Evolutionary conservation across 1,284 basidiomycete species (phyloP).

Genomic region (Heterobasidion parviporum): DNA sequence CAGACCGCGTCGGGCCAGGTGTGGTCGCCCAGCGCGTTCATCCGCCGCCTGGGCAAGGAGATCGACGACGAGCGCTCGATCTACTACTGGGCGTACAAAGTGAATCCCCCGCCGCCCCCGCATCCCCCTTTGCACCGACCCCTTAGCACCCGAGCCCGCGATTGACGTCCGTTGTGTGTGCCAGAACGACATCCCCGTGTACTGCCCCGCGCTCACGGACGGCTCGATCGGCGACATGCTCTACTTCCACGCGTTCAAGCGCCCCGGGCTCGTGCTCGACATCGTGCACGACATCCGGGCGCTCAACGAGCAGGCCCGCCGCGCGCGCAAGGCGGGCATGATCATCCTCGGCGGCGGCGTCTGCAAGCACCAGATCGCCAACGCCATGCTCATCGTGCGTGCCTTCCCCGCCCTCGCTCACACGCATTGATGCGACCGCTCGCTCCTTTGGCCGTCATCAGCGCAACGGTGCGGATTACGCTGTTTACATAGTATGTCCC

Average conservation of each 20-base stretch:
- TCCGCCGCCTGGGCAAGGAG: constrained; percentile 87
- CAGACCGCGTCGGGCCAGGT: constrained; percentile 65
- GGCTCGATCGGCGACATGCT: constrained; percentile 99
- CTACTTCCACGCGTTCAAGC: constrained; percentile 96
- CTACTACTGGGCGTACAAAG: constrained; percentile 99
- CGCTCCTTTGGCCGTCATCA: constrained; percentile 20
- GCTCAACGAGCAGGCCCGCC: constrained; percentile 87
- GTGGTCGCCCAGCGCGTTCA: constrained; percentile 95
- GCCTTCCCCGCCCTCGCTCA: background rate
- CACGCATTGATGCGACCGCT: background rate
- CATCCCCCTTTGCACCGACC: constrained; percentile 10
- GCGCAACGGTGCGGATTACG: constrained; percentile 97
- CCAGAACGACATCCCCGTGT: constrained; percentile 97
- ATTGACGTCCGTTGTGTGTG: constrained; percentile 1
- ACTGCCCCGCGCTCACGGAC: constrained; percentile 97
- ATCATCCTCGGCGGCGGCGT: constrained; percentile 97
- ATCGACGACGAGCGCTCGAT: constrained; percentile 96
- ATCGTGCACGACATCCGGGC: constrained; percentile 92
- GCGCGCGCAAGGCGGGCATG: constrained; percentile 94
- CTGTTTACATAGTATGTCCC: constrained; percentile 81
- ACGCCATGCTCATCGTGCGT: constrained; percentile 94
- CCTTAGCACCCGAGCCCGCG: constrained; percentile 19
- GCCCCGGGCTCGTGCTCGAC: constrained; percentile 85
- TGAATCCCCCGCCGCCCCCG: constrained; percentile 33
- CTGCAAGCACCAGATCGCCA: constrained; percentile 99